A percentile compares a stretch with the other conserved stretches of the same genome.
These are phyloP conservation scores for Quercus alba DNA, from an alignment of 306 rosid genomes.

Conservation along the genomic window DNA sequence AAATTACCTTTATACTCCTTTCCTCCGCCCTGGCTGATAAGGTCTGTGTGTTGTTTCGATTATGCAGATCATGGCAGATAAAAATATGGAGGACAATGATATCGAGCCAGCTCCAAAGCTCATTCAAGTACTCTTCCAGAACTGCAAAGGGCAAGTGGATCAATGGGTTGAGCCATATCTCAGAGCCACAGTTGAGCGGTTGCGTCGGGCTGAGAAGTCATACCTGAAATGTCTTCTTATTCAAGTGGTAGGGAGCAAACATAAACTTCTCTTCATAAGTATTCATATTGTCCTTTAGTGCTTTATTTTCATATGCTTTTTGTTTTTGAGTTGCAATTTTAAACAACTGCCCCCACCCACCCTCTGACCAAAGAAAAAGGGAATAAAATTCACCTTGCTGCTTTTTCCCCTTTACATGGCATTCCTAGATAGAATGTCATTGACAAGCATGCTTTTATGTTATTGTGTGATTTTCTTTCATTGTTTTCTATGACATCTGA, in stretches of 20 bases:
- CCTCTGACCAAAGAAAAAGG: no score
- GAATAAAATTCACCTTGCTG: no score
- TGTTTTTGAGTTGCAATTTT: not conserved
- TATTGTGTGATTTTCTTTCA: no score
- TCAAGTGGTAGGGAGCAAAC: conserved; percentile 69
- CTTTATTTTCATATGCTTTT: not conserved
- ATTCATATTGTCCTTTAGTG: not conserved
- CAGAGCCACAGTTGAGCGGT: conserved; percentile 58
- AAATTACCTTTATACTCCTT: not conserved
- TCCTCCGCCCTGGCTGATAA: not conserved
- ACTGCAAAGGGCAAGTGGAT: conserved; percentile 92
- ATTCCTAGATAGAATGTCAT: no score
- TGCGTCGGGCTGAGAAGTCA: conserved; percentile 68
- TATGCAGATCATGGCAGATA: conserved; percentile 71
- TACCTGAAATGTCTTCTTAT: conserved; percentile 83
- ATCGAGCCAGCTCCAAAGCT: conserved; percentile 96
- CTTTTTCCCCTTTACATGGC: no score
- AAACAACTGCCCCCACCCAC: no score
- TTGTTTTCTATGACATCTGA: no score
- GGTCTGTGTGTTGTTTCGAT: conserved; percentile 1
- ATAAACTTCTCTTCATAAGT: conserved; percentile 17
- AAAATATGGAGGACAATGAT: conserved; percentile 86
- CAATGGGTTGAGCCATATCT: conserved; percentile 96
- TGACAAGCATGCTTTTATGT: no score
- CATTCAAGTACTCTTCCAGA: conserved; percentile 90